phyloP scores from a whole-genome alignment of 2,329 filamentous ascomycete species.

The Tothia fuscella region DNA sequence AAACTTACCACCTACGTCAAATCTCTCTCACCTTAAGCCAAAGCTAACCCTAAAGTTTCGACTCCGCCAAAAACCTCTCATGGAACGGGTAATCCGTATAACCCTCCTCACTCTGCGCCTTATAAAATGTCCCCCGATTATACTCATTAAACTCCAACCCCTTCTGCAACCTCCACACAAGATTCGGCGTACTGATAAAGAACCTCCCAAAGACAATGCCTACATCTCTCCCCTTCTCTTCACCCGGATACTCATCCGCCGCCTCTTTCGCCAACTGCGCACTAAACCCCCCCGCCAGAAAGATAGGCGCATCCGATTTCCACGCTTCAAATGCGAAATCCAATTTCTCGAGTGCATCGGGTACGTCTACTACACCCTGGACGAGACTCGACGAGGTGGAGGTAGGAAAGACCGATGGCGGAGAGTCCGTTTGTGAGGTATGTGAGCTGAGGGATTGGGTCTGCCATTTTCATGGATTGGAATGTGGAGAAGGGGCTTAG shows the following conservation, averaged over 20 bases:
- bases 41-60: too few relatives aligned
- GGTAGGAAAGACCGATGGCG: constrained; percentile 43
- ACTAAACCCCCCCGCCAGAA: constrained; percentile 31
- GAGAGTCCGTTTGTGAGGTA: constrained; percentile 43
- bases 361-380: constrained; percentile 30
- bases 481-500: constrained; percentile 49
- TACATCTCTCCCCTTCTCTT: constrained; percentile 32
- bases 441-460: constrained; percentile 52
- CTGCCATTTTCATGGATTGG: constrained; percentile 51
- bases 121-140: constrained; percentile 36
- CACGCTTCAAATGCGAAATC: constrained; percentile 8
- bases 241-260: constrained; percentile 23
- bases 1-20: too few relatives aligned
- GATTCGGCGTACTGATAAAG: constrained; percentile 39
- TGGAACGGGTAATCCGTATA: constrained; percentile 31
- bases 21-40: too few relatives aligned
- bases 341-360: constrained; percentile 23
- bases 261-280: constrained; percentile 30
- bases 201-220: constrained; percentile 36
- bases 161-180: constrained; percentile 33
- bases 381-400: constrained; percentile 50
- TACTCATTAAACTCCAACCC: constrained; percentile 33
- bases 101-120: constrained; percentile 23
- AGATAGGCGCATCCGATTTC: constrained; percentile 16
- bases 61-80: background rate